Conservation (phyloP, 257 asterid species). For the Nicotiana tabacum region DNA sequence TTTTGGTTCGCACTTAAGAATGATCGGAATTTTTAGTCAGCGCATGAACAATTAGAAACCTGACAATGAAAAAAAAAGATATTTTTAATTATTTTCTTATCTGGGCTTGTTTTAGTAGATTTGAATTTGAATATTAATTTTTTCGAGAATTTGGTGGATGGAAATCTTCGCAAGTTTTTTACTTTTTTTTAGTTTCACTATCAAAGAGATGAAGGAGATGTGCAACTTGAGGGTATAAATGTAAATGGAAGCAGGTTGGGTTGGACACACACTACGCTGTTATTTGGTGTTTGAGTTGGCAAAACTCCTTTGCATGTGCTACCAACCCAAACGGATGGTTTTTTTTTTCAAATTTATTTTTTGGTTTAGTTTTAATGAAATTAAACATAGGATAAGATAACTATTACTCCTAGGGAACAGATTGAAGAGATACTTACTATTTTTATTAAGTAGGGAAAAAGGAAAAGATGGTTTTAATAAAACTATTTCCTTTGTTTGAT, state of each 20-base stretch:
- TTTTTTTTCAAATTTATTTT: background rate
- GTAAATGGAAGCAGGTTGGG: background rate
- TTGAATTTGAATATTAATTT: background rate
- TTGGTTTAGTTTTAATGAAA: background rate
- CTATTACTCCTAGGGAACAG: background rate
- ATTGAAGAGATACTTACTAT: background rate
- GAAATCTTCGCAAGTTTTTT: background rate
- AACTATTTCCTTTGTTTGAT: background rate
- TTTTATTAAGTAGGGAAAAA: background rate
- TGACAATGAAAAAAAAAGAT: background rate
- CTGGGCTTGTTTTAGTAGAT: background rate
- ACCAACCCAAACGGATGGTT: background rate
- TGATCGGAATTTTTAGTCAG: conserved; percentile 6
- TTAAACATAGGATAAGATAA: background rate
- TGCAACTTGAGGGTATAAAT: background rate
- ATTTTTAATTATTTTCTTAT: background rate
- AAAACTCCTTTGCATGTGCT: background rate
- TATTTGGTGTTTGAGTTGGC: conserved; percentile 7
- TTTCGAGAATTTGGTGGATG: background rate
- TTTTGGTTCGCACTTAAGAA: background rate
- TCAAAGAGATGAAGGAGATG: background rate
- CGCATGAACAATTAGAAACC: background rate
- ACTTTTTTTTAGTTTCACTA: background rate
- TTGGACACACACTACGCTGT: background rate
- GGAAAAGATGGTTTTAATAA: background rate